These are phyloP conservation scores for Termitomyces eurrhizus DNA, from an alignment of 768 basidiomycete genomes.

Conservation along the genomic window DNA sequence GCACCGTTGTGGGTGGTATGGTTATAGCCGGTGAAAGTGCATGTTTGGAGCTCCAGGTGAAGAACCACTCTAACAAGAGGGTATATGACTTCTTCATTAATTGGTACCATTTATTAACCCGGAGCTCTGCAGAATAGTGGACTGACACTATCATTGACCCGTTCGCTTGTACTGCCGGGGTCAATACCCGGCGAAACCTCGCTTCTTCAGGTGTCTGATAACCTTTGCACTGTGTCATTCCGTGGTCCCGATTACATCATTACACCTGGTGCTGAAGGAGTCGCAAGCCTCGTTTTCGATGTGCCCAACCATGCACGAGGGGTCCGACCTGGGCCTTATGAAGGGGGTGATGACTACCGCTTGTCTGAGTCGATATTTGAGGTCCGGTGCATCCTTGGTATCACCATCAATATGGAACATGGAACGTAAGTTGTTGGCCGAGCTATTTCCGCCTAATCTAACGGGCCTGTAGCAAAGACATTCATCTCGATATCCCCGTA, in stretches of 20 bases:
- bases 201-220: conserved; percentile 64
- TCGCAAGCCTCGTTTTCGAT: conserved; percentile 77
- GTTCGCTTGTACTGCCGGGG: conserved; percentile 55
- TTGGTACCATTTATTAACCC: background rate
- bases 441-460: background rate
- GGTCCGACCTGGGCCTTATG: conserved; percentile 56
- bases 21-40: conserved; percentile 66
- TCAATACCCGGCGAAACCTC: conserved; percentile 34
- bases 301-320: conserved; percentile 66
- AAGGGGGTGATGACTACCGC: conserved; percentile 41
- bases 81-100: conserved; percentile 29
- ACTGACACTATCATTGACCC: conserved; percentile 54
- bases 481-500: conserved; percentile 60
- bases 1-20: conserved; percentile 56
- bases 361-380: conserved; percentile 61
- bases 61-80: conserved; percentile 81
- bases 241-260: conserved; percentile 73
- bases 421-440: conserved; percentile 48
- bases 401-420: conserved; percentile 67
- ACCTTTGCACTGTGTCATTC: conserved; percentile 64
- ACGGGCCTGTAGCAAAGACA: conserved; percentile 57
- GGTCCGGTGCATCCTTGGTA: conserved; percentile 55
- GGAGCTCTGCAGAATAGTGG: conserved; percentile 55
- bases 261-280: conserved; percentile 69
- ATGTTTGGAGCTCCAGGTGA: conserved; percentile 73